Evolutionary conservation across 495 filamentous ascomycete species (phyloP).

Genomic region (Lichenothelia convexa): DNA sequence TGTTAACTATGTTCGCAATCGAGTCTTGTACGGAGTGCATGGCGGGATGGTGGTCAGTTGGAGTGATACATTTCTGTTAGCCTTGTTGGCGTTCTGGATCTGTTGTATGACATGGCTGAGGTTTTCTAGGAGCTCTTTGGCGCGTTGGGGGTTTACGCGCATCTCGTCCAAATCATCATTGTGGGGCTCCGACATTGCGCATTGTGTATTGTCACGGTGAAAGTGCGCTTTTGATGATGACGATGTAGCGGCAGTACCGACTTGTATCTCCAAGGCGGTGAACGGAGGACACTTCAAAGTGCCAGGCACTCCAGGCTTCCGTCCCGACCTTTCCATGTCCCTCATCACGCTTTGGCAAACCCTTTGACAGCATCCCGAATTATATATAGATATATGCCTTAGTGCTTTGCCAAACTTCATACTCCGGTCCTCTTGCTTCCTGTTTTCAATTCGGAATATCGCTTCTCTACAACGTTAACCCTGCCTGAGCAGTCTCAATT

Average conservation of each 20-base stretch:
- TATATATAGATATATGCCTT: too few species aligned
- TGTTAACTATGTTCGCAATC: neutral
- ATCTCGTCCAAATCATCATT: slow-evolving; percentile 11
- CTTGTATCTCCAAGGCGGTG: slow-evolving; percentile 8
- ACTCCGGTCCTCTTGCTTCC: too few species aligned
- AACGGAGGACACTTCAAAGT: too few species aligned
- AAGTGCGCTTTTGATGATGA: neutral
- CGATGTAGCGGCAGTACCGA: slow-evolving; percentile 9
- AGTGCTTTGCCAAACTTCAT: too few species aligned
- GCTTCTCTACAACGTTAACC: too few species aligned
- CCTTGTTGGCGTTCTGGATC: slow-evolving; percentile 13
- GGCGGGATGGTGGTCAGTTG: slow-evolving; percentile 2
- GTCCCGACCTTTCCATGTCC: too few species aligned
- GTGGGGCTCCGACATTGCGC: neutral
- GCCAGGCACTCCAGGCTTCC: too few species aligned
- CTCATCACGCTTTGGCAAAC: too few species aligned
- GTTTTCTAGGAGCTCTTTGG: slow-evolving; percentile 19
- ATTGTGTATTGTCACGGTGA: too few species aligned
- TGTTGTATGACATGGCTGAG: slow-evolving; percentile 12
- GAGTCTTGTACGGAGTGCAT: slow-evolving; percentile 1
- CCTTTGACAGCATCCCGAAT: too few species aligned
- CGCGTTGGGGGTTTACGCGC: slow-evolving; percentile 18
- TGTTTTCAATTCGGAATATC: too few species aligned
- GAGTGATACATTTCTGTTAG: neutral
- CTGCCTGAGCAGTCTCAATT: too few species aligned